phyloP scores from a whole-genome alignment of 768 basidiomycete genomes.

The Saitozyma podzolica region DNA sequence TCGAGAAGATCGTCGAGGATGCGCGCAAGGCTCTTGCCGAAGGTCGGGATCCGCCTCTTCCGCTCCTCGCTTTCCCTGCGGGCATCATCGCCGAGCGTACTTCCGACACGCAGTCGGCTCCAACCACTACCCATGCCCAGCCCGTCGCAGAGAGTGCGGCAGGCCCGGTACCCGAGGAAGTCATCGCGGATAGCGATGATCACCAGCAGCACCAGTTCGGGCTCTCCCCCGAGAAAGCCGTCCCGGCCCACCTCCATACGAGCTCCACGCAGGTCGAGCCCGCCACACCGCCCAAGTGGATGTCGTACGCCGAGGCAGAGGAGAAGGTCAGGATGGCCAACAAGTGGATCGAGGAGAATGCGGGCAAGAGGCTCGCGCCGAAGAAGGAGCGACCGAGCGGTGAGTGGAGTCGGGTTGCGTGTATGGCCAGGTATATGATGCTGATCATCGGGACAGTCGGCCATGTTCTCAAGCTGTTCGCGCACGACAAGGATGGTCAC shows the following conservation, averaged over 20 bases:
- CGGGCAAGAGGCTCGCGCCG: neutral
- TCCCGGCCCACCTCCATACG: conserved; percentile 36
- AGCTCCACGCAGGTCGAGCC: conserved; percentile 42
- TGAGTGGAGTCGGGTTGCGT: conserved; percentile 9
- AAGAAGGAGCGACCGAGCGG: conserved; percentile 44
- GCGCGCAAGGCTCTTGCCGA: conserved; percentile 45
- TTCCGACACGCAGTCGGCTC: neutral
- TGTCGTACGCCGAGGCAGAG: conserved; percentile 36
- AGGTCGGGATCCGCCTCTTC: conserved; percentile 41
- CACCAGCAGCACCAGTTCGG: conserved; percentile 19
- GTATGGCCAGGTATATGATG: conserved; percentile 4
- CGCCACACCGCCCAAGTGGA: conserved; percentile 47
- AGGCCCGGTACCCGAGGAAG: neutral
- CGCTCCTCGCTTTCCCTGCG: conserved; percentile 22
- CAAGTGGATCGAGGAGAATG: conserved; percentile 22
- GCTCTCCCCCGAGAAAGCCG: conserved; percentile 28
- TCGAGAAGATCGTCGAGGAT: conserved; percentile 44
- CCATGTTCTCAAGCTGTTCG: conserved; percentile 45
- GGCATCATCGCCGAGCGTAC: conserved; percentile 1
- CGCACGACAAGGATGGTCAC: conserved; percentile 19
- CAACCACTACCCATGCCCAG: conserved; percentile 3
- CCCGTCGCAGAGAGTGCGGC: neutral
- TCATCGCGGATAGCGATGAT: neutral
- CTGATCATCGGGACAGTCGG: conserved; percentile 22
- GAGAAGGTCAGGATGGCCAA: conserved; percentile 27